Conservation (phyloP, 2,329 filamentous ascomycete species). For the Beauveria caledonica region DNA sequence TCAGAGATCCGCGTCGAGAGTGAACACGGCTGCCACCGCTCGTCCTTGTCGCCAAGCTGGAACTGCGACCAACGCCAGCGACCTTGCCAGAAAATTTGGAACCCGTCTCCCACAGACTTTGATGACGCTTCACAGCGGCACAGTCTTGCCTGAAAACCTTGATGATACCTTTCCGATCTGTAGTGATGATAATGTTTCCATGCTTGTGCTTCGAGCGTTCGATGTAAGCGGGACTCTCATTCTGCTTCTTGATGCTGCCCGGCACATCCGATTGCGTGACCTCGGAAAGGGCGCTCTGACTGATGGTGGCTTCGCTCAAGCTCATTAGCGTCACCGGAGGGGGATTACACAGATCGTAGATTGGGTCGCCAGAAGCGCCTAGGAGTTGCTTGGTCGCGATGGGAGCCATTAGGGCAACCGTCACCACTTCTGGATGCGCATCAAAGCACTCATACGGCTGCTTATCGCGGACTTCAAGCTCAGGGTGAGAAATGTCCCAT, state of each 20-base stretch:
- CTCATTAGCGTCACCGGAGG: constrained; percentile 78
- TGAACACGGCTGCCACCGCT: constrained; percentile 38
- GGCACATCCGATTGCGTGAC: constrained; percentile 25
- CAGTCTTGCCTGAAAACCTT: constrained; percentile 96
- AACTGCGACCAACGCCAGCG: constrained; percentile 48
- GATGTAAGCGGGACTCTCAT: constrained; percentile 69
- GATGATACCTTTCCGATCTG: constrained; percentile 79
- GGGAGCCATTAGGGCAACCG: constrained; percentile 80
- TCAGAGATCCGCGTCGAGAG: constrained; percentile 48
- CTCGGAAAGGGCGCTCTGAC: constrained; percentile 32
- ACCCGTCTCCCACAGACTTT: constrained; percentile 68
- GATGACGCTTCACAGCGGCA: constrained; percentile 67
- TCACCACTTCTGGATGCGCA: constrained; percentile 81
- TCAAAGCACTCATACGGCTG: constrained; percentile 83
- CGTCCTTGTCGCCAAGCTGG: constrained; percentile 46
- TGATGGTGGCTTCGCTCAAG: constrained; percentile 51
- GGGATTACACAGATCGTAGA: constrained; percentile 96
- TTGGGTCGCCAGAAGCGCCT: constrained; percentile 74
- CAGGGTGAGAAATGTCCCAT: constrained; percentile 54
- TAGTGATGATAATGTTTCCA: constrained; percentile 87
- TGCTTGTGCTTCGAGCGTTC: constrained; percentile 66
- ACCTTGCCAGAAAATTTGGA: constrained; percentile 68
- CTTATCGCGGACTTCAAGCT: constrained; percentile 66
- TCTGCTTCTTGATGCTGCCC: constrained; percentile 36
- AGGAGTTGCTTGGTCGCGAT: constrained; percentile 68